Conservation (phyloP, 2,329 filamentous ascomycete species). For the Ascosphaera acerosa region DNA sequence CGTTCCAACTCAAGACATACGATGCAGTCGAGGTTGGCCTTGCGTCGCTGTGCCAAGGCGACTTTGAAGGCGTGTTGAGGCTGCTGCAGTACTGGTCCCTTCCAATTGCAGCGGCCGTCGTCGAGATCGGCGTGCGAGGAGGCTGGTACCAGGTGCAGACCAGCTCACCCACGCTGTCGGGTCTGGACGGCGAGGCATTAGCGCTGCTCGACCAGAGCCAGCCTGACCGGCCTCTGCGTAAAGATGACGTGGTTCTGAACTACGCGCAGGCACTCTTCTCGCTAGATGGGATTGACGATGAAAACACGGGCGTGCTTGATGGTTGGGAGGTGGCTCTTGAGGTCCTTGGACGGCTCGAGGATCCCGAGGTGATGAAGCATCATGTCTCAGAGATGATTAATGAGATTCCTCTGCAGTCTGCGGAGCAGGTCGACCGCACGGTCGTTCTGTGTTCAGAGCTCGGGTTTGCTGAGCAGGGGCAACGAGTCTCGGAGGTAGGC, state of each 20-base stretch:
- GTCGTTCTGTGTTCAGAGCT: conserved; percentile 54
- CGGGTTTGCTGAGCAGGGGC: conserved; percentile 52
- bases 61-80: conserved; percentile 48
- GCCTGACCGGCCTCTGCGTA: conserved; percentile 37
- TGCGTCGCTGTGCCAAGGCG: conserved; percentile 60
- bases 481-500: conserved; percentile 58
- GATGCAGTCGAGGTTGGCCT: conserved; percentile 58
- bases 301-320: conserved; percentile 24
- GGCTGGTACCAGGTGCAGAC: conserved; percentile 49
- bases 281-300: too few species aligned
- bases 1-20: conserved; percentile 49
- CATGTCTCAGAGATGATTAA: conserved; percentile 51
- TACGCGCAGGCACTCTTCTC: conserved; percentile 45
- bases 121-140: conserved; percentile 60
- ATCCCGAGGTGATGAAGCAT: conserved; percentile 41
- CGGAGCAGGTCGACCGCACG: conserved; percentile 53
- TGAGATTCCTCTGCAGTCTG: conserved; percentile 44
- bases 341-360: conserved; percentile 57
- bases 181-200: conserved; percentile 59
- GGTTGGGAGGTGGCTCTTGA: conserved; percentile 82
- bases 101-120: conserved; percentile 48
- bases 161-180: conserved; percentile 31
- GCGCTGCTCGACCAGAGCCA: conserved; percentile 52
- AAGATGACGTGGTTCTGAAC: conserved; percentile 51
- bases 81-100: conserved; percentile 61